These are phyloP conservation scores for Malassezia slooffiae DNA, from an alignment of 1,284 basidiomycete genomes.

Conservation along the genomic window DNA sequence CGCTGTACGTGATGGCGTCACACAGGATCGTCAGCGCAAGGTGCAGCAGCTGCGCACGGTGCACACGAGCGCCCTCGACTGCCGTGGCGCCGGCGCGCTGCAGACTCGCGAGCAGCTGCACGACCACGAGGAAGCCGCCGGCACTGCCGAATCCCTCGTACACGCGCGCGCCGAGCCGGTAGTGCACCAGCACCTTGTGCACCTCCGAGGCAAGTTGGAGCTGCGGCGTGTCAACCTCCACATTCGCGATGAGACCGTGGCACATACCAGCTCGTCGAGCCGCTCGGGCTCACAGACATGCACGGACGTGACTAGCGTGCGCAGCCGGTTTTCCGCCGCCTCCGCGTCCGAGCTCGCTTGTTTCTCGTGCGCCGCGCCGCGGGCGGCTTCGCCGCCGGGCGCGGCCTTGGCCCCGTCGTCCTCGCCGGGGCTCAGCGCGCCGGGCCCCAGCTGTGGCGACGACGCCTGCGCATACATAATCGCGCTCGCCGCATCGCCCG, in stretches of 20 bases:
- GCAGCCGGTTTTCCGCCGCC: not conserved
- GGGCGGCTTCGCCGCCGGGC: not conserved
- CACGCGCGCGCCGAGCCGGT: slow-evolving; percentile 8
- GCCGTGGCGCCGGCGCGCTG: slow-evolving; percentile 6
- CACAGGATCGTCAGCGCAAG: slow-evolving; percentile 27
- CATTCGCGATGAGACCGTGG: not conserved
- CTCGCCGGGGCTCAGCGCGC: too few species aligned
- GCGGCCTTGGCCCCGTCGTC: too few species aligned
- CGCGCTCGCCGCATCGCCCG: too few species aligned
- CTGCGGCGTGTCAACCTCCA: slow-evolving; percentile 4
- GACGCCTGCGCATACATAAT: too few species aligned
- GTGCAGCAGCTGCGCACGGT: slow-evolving; percentile 21
- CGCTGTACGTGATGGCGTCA: slow-evolving; percentile 25
- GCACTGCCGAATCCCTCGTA: slow-evolving; percentile 27
- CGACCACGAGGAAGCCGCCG: slow-evolving; percentile 33
- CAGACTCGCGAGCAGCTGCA: slow-evolving; percentile 30
- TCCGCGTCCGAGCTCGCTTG: not conserved
- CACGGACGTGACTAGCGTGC: not conserved
- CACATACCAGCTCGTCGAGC: slow-evolving; percentile 2
- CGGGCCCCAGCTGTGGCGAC: too few species aligned
- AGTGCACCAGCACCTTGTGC: slow-evolving; percentile 24
- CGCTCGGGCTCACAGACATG: not conserved
- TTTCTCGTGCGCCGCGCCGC: not conserved
- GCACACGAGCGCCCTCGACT: not conserved
- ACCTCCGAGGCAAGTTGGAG: slow-evolving; percentile 27